Conservation (phyloP, 169 alveolate species). For the Eimeria falciformis region DNA sequence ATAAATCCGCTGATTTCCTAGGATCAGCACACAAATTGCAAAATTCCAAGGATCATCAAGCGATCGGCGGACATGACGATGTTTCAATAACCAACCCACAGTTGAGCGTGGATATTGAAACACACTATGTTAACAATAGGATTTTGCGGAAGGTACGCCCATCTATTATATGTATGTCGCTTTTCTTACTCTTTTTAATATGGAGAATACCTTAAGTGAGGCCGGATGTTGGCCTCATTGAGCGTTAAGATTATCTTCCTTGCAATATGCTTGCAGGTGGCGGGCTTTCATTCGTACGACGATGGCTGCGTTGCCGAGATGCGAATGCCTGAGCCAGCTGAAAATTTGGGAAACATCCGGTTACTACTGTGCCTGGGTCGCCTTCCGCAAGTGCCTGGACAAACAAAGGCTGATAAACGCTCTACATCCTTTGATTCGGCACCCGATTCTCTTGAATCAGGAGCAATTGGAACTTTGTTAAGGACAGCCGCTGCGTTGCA, state of each 20-base stretch:
- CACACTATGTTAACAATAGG: constrained; percentile 66
- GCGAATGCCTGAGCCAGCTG: constrained; percentile 65
- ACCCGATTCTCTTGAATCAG: neutral
- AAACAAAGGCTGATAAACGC: neutral
- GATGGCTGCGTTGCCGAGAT: constrained; percentile 76
- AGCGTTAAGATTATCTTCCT: neutral
- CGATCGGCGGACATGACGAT: neutral
- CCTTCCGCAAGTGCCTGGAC: constrained; percentile 34
- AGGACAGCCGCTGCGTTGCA: constrained; percentile 77
- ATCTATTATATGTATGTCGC: neutral
- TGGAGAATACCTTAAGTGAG: neutral
- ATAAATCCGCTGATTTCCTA: neutral
- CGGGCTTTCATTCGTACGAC: constrained; percentile 73
- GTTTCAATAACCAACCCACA: neutral
- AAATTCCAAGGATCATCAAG: neutral
- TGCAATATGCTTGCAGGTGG: constrained; percentile 46
- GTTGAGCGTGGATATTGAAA: constrained; percentile 28
- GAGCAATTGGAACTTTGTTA: constrained; percentile 54
- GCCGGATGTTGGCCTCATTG: neutral
- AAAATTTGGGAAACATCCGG: constrained; percentile 46
- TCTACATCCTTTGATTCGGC: neutral
- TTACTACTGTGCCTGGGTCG: constrained; percentile 72
- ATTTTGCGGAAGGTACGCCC: constrained; percentile 62
- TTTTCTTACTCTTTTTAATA: neutral
- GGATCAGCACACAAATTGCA: neutral